Evolutionary conservation across 192 early-diverging fungal species (phyloP), one percentile per base, ranked within the genome.

Genomic region (Backusella liffmaniae): DNA sequence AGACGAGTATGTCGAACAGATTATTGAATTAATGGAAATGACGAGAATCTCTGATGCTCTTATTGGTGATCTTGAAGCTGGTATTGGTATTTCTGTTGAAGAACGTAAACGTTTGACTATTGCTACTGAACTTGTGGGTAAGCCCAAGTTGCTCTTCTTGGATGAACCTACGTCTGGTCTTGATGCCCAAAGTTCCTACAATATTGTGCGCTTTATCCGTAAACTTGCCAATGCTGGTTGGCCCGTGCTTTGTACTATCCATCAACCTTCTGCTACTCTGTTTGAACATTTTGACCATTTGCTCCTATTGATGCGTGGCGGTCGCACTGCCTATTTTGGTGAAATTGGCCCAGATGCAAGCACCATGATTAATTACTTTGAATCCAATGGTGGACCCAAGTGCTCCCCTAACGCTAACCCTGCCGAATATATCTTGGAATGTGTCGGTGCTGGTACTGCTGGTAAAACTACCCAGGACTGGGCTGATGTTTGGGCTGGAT

Each of bases 151-250:
- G 39, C 87, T 97, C 34, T 94, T 97, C 84, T 85, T 96, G 70
- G 95, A 96, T 82, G 96, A 93, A 80, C 96, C 96, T 41, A 96
- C 94, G 1, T 94, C 92, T 26, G 96, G 96, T 42, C 84, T 93
- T 18, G 91, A 93, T 79, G 89, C 91, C 1, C 93, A 95, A 79
- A 86, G 93, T 16, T 91, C 94, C 0, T 91, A 91, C 78, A 90
- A 93, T 86, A 86, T 93, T 80, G 84, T 92, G 73, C 87, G 91
- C 76, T 91, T 94, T 81, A 82, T 92, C 88, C 87, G 86, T 77
- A 81, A 84, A 72, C 77, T 90, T 77, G 86, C 91, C 34, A 82
- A 88, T 66, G 87, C 86, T 67, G 90, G 88, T 79, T 95, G 67
- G 76, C 94, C 66, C 39, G 91, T 92, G 62, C 88, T 90, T 66